These are phyloP conservation scores for Candida nemodendra DNA, from an alignment of 805 yeast species.

Conservation along the genomic window DNA sequence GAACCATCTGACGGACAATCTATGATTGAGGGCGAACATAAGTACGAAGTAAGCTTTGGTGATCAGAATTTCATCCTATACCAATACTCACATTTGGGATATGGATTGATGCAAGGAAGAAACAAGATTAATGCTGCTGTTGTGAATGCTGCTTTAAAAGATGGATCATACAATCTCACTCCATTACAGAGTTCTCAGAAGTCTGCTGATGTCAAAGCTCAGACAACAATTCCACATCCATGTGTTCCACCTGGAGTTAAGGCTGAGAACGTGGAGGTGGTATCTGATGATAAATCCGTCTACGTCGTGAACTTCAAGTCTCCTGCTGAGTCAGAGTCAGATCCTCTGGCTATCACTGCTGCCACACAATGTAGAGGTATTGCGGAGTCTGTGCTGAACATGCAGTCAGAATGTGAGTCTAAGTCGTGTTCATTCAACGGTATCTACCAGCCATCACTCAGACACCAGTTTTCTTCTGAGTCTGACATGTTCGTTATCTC, in stretches of 20 bases:
- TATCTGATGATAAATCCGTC: constrained; percentile 37
- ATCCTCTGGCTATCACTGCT: constrained; percentile 39
- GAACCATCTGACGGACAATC: constrained; percentile 73
- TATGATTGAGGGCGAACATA: constrained; percentile 82
- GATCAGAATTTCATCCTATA: constrained; percentile 76
- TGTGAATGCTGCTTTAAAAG: constrained; percentile 34
- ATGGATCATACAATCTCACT: constrained; percentile 26
- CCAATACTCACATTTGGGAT: constrained; percentile 94
- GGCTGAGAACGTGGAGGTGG: constrained; percentile 62
- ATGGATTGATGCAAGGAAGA: constrained; percentile 94
- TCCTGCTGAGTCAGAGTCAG: constrained; percentile 26
- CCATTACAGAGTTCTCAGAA: constrained; percentile 35
- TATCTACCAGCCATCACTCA: constrained; percentile 91
- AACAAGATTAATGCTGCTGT: constrained; percentile 70
- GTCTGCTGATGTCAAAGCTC: constrained; percentile 37
- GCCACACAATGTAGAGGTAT: constrained; percentile 84
- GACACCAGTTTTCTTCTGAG: constrained; percentile 65
- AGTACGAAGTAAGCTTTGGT: constrained; percentile 77
- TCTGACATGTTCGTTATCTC: constrained; percentile 89
- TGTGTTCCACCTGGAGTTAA: constrained; percentile 80
- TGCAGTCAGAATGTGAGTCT: constrained; percentile 70
- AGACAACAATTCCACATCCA: constrained; percentile 63
- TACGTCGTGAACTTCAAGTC: constrained; percentile 36
- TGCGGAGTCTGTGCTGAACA: constrained; percentile 80
- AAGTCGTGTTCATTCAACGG: constrained; percentile 97